phyloP scores from a whole-genome alignment of 139 green algal species.

The Chlorella vulgaris region DNA sequence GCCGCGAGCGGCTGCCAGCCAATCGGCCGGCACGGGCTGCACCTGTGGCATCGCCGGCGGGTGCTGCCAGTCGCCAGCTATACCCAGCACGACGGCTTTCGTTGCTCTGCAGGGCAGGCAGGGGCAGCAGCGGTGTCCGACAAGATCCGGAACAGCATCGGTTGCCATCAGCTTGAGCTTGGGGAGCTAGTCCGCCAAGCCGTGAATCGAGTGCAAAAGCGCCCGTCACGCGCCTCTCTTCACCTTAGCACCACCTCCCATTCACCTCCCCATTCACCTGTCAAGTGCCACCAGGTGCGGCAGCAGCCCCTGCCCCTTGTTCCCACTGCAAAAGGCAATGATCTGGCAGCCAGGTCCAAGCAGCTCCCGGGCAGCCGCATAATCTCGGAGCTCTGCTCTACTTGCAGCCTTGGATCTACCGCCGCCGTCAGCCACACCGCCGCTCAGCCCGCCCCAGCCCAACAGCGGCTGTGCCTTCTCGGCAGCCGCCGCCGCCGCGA shows the following conservation, averaged over 20 bases:
- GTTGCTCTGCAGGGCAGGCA: background rate
- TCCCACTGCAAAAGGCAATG: background rate
- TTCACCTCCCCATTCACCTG: background rate
- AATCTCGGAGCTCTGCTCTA: background rate
- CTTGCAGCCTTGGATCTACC: background rate
- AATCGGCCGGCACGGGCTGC: background rate
- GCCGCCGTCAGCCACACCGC: background rate
- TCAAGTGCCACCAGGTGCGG: constrained; percentile 24
- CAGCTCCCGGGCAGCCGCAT: constrained; percentile 6
- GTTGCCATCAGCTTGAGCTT: too few species aligned
- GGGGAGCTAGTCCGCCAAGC: too few species aligned
- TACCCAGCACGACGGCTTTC: constrained; percentile 15
- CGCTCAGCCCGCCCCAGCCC: background rate
- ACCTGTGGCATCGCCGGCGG: background rate
- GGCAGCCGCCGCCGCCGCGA: background rate
- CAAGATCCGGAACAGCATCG: too few species aligned
- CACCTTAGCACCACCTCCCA: background rate
- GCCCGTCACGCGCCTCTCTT: too few species aligned
- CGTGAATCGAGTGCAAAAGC: too few species aligned
- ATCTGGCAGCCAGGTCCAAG: background rate
- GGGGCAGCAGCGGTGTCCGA: background rate
- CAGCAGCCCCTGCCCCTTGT: background rate
- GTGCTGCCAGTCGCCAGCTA: constrained; percentile 16
- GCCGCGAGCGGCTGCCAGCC: constrained; percentile 4
- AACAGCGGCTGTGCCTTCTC: background rate